These are phyloP conservation scores for Sphaerulina populicola DNA, from an alignment of 2,329 filamentous ascomycete genomes.

Conservation along the genomic window DNA sequence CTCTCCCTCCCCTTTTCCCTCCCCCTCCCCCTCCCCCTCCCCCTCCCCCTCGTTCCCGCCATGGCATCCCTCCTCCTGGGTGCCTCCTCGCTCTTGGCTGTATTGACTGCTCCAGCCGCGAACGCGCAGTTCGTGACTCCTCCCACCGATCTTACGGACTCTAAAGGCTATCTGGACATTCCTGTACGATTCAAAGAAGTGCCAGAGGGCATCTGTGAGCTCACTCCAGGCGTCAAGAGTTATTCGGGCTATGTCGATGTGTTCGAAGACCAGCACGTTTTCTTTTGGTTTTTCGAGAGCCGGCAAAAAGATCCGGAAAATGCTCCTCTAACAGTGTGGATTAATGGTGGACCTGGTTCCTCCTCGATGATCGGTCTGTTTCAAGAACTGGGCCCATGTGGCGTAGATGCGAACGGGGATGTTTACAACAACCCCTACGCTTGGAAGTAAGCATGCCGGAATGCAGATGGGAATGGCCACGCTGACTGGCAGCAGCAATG, in stretches of 20 bases:
- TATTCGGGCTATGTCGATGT: constrained; percentile 39
- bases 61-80: constrained; percentile 7
- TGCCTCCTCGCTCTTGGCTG: constrained; percentile 5
- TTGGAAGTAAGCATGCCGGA: constrained; percentile 40
- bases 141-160: constrained; percentile 39
- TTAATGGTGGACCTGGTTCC: constrained; percentile 53
- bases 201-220: constrained; percentile 40
- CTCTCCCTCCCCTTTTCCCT: neutral
- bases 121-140: constrained; percentile 40
- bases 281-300: constrained; percentile 59
- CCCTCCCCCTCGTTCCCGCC: neutral
- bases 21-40: neutral
- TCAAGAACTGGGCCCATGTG: constrained; percentile 37
- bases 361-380: constrained; percentile 53
- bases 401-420: constrained; percentile 39
- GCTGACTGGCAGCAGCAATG: constrained; percentile 31
- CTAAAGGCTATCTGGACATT: constrained; percentile 41
- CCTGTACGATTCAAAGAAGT: constrained; percentile 53
- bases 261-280: constrained; percentile 40
- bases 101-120: constrained; percentile 1
- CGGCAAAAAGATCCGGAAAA: constrained; percentile 41
- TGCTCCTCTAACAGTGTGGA: constrained; percentile 53
- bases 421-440: constrained; percentile 54
- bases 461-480: too few relatives aligned
- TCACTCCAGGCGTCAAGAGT: constrained; percentile 44